Conservation (phyloP, 306 rosid genomes). For the Begonia fuchsioides region DNA sequence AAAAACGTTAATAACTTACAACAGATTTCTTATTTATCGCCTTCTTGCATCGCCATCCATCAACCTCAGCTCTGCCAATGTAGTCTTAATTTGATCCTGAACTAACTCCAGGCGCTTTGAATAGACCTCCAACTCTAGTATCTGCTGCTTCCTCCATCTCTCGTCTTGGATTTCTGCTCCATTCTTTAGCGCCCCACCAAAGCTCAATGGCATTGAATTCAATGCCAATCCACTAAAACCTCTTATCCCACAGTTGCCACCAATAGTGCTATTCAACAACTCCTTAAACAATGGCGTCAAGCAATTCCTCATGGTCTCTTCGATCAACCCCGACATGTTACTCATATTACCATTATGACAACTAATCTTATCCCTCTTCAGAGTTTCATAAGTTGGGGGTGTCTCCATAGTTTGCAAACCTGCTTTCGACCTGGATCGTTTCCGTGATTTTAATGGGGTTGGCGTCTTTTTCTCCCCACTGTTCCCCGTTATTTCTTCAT, state of each 20-base stretch:
- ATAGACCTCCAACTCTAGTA: no score
- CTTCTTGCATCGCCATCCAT: constrained; percentile 12
- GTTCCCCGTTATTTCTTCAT: constrained; percentile 20
- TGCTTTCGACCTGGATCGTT: constrained; percentile 42
- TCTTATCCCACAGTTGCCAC: constrained; percentile 8
- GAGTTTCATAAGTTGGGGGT: constrained; percentile 1
- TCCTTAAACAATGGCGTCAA: constrained; percentile 18
- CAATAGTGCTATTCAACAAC: constrained; percentile 19
- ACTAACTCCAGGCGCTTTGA: constrained; percentile 61
- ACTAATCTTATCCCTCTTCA: constrained; percentile 7
- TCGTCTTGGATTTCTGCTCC: constrained; percentile 31
- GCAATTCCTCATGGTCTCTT: constrained; percentile 32
- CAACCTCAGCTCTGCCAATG: constrained; percentile 54
- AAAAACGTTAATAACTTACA: constrained; percentile 7
- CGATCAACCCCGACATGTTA: constrained; percentile 40
- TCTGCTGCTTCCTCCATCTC: no score
- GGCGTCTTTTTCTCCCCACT: constrained; percentile 23
- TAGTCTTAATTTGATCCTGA: constrained; percentile 50
- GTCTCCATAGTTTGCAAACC: constrained; percentile 21
- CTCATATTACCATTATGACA: constrained; percentile 1
- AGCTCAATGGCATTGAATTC: constrained; percentile 21
- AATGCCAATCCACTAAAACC: constrained; percentile 10
- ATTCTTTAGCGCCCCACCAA: constrained; percentile 5
- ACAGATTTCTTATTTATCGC: background rate
- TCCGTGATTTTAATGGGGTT: constrained; percentile 23